Base-by-base conservation (phyloP, 768 basidiomycete species). In the Botryobasidium botryosum region DNA sequence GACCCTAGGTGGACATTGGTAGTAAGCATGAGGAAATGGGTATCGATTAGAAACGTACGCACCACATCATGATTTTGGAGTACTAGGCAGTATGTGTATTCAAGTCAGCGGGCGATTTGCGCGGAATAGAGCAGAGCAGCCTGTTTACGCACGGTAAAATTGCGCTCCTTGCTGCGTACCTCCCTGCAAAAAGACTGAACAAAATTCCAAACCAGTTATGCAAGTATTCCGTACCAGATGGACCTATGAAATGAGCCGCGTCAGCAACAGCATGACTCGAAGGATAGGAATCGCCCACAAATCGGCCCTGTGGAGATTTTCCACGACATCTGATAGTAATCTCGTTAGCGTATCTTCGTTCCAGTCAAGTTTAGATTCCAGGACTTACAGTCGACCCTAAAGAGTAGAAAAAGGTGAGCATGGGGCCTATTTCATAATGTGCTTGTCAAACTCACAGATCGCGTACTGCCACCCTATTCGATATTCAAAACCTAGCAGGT, bases 21-120 rank as follows among this genome's bases (percentile, higher is more conserved):
- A n/a, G n/a, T n/a, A n/a, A n/a, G n/a, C n/a, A n/a, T n/a, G n/a
- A n/a, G n/a, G n/a, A n/a, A n/a, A n/a, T n/a, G n/a, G 13, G 12
- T 25, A 33, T 33, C 32, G 12, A 33, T n/a, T n/a, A n/a, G n/a
- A n/a, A n/a, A n/a, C 8, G 12, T 2, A 60, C 69, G 59, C 52
- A 85, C 84, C 87, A 91, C 55, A 91, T 70, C 87, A 92, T 92
- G 36, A 91, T 69, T 77, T 85, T 59, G 7, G 43, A 35, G 35
- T 28, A 46, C 18, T 42, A 43, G 18, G 17, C 5, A 47, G 8
- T 10, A 13, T 5, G 35, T 32, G 35, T n/a, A n/a, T n/a, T n/a
- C n/a, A n/a, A n/a, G n/a, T n/a, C n/a, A n/a, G n/a, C n/a, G n/a
- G n/a, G n/a, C n/a, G n/a, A n/a, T n/a, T n/a, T n/a, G n/a, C n/a